Evolutionary conservation across 2,329 filamentous ascomycete genomes (phyloP), one percentile per base, ranked within the genome.

Genomic region (Diaporthe sp.): DNA sequence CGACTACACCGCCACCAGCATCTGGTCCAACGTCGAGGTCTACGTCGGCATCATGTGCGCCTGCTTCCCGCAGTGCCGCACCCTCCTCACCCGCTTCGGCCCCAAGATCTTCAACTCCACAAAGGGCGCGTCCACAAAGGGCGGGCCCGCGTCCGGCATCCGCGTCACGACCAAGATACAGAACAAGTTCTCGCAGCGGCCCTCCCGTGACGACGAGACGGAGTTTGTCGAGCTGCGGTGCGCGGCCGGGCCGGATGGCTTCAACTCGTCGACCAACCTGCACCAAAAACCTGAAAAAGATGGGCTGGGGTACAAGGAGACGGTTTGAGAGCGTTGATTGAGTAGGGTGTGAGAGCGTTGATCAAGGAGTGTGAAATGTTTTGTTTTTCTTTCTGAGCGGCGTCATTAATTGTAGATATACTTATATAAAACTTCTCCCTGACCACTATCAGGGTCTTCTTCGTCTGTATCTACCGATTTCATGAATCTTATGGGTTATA

Each of bases 11-110:
- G 65, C 65, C 10, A 70, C 65, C 49, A 70, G 65, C 34, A 70
- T 70, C 4, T 70, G 65, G 65, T 70, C 65, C 34, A 70, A 70
- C 49, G 65, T 70, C n/a, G 65, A 70, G 34, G 47, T 55, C 31
- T 70, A 70, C 34, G 65, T 70, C 49, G 65, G 65, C 13, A 70
- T 70, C 49, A 70, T 70, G 65, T 70, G 65, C 49, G 65, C 65
- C 49, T 70, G 65, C 42, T 70, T 70, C 34, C 65, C 65, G 34
- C 65, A 70, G 34, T 70, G 65, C 49, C 65, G 65, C 49, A 70
- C 65, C 34, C 65, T 70, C n/a, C 10, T 70, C n/a, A 70, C 65
- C 34, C 31, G 31, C 3, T 70, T 70, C 34, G 65, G 65, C 65
- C 65, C 65, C 13, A n/a, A n/a, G 8, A 22, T 70, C 49, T 70